Conservation (phyloP, 2,329 filamentous ascomycete species). For the Arthrobotrys sphaeroides region DNA sequence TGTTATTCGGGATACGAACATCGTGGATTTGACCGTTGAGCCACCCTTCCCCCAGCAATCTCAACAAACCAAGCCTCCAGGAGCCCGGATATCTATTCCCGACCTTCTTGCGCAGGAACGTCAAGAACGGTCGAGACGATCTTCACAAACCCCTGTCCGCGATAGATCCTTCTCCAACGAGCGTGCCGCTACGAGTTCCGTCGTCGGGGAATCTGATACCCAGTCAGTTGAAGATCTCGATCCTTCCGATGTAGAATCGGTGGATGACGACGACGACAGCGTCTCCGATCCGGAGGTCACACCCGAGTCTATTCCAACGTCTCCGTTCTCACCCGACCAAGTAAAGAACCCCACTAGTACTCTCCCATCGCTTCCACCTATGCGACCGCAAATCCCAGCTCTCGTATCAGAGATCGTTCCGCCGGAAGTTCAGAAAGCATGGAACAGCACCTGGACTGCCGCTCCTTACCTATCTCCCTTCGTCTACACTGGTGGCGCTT, state of each 20-base stretch:
- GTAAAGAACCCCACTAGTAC: conserved; percentile 4
- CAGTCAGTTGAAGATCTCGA: conserved; percentile 33
- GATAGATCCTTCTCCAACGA: background rate
- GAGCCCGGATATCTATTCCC: conserved; percentile 41
- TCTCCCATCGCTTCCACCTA: conserved; percentile 20
- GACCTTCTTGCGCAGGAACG: conserved; percentile 39
- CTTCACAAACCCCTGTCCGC: conserved; percentile 26
- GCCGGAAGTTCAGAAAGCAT: conserved; percentile 44
- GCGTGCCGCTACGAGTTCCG: background rate
- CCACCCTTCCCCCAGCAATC: background rate
- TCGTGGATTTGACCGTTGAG: conserved; percentile 40
- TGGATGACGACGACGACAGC: conserved; percentile 20
- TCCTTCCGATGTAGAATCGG: conserved; percentile 5
- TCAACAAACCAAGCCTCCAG: conserved; percentile 9
- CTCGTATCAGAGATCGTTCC: conserved; percentile 39
- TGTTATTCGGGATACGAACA: conserved; percentile 6
- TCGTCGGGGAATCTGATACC: conserved; percentile 21
- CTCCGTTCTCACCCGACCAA: conserved; percentile 14
- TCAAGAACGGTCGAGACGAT: conserved; percentile 26
- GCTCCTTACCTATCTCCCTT: conserved; percentile 22
- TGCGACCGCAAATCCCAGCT: conserved; percentile 18
- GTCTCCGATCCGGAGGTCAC: conserved; percentile 6
- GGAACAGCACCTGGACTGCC: conserved; percentile 40
- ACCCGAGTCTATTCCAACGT: conserved; percentile 22
- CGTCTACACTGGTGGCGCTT: background rate